phyloP scores from a whole-genome alignment of 2,329 filamentous ascomycete genomes.

The Alternaria gansuensis region DNA sequence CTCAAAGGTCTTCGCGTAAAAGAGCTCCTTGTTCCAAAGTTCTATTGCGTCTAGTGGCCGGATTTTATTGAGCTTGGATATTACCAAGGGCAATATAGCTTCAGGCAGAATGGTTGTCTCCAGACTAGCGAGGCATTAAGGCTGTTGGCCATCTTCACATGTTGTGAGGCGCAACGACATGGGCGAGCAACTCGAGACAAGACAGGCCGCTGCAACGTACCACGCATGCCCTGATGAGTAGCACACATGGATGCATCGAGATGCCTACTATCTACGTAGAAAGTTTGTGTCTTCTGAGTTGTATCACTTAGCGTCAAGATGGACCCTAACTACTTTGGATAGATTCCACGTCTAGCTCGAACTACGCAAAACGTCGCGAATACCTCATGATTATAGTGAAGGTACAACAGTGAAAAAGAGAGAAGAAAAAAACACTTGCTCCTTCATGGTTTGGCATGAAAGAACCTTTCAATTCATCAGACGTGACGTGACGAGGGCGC shows the following conservation, averaged over 20 bases:
- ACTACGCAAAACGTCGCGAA: neutral
- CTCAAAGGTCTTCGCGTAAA: neutral
- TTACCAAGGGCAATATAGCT: conserved; percentile 9
- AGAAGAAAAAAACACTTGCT: neutral
- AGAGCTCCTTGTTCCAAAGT: neutral
- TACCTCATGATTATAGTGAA: neutral
- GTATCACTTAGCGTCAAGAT: neutral
- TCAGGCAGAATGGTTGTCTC: neutral
- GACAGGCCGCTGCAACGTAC: conserved; percentile 20
- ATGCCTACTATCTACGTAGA: neutral
- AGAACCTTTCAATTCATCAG: neutral
- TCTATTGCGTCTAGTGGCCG: neutral
- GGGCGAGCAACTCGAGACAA: conserved; percentile 16
- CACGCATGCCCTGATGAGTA: conserved; percentile 5
- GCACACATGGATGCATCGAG: neutral
- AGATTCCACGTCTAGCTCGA: neutral
- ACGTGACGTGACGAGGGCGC: neutral
- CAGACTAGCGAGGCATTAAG: neutral
- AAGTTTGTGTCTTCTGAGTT: neutral
- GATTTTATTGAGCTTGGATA: neutral
- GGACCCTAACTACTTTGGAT: neutral
- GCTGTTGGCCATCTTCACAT: conserved; percentile 8
- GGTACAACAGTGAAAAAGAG: neutral
- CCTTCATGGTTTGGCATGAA: neutral
- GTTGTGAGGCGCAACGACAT: conserved; percentile 18